These are phyloP conservation scores for Candida montana DNA, from an alignment of 805 yeast species.

Conservation along the genomic window DNA sequence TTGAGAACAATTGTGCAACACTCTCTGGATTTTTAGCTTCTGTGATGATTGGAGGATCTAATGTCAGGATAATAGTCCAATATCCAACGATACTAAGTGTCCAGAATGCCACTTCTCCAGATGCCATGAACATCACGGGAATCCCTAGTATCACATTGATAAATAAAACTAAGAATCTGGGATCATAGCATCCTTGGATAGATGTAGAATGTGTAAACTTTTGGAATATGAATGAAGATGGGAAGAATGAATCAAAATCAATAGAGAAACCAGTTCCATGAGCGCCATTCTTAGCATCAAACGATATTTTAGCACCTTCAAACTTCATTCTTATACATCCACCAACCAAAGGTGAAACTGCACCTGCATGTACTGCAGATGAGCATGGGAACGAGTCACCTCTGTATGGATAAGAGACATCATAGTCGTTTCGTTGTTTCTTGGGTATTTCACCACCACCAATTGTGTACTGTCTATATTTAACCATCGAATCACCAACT, in stretches of 20 bases:
- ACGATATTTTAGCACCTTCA: constrained; percentile 45
- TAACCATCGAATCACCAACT: constrained; percentile 62
- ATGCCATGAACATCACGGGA: constrained; percentile 50
- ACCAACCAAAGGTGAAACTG: constrained; percentile 66
- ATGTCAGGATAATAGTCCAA: constrained; percentile 72
- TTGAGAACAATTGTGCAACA: constrained; percentile 58
- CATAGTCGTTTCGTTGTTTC: constrained; percentile 12
- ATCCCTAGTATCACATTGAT: constrained; percentile 58
- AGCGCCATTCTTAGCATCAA: constrained; percentile 43
- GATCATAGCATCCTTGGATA: constrained; percentile 60
- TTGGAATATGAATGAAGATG: constrained; percentile 62
- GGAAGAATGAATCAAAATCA: constrained; percentile 66
- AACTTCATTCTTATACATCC: constrained; percentile 69
- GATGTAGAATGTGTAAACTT: constrained; percentile 26
- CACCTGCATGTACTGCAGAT: constrained; percentile 83
- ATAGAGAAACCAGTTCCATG: constrained; percentile 48
- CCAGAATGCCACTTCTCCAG: constrained; percentile 54
- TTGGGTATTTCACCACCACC: constrained; percentile 57
- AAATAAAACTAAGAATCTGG: constrained; percentile 49
- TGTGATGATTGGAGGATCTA: constrained; percentile 72
- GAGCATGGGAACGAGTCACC: constrained; percentile 90
- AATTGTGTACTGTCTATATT: constrained; percentile 65
- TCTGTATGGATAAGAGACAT: constrained; percentile 60
- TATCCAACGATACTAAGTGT: constrained; percentile 58
- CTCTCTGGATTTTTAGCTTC: constrained; percentile 49